A percentile compares a stretch with the other conserved stretches of the same genome.
These are phyloP conservation scores for Knufia fluminis DNA, from an alignment of 2,329 filamentous ascomycete species.

Conservation along the genomic window DNA sequence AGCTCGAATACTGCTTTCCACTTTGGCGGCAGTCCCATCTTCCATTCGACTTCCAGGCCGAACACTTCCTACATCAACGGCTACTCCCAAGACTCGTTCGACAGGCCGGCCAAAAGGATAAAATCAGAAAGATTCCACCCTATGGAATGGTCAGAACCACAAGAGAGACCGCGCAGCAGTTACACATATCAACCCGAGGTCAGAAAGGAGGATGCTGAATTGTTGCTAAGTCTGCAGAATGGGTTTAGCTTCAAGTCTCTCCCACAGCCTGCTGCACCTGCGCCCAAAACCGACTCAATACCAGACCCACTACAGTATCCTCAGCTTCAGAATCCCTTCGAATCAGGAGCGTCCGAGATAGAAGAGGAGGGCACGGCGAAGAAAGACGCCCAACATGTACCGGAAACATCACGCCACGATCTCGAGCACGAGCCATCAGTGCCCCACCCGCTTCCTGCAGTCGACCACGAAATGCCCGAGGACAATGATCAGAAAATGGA, in stretches of 20 bases:
- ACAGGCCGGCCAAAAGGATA: conserved; percentile 51
- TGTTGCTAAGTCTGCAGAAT: conserved; percentile 35
- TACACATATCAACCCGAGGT: conserved; percentile 27
- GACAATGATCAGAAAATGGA: not conserved
- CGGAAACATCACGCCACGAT: not conserved
- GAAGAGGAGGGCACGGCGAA: not conserved
- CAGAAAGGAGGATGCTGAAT: conserved; percentile 40
- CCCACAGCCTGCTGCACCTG: conserved; percentile 61
- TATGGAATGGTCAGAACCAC: conserved; percentile 26
- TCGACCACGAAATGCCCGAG: not conserved
- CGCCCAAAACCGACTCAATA: not conserved
- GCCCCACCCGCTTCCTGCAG: not conserved
- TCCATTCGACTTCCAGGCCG: conserved; percentile 8
- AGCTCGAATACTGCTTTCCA: conserved; percentile 27
- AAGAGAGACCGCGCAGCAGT: conserved; percentile 26
- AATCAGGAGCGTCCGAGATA: not conserved
- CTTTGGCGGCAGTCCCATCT: conserved; percentile 21
- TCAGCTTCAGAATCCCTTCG: not conserved
- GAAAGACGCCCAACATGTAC: not conserved
- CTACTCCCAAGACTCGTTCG: conserved; percentile 25
- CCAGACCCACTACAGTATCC: not conserved
- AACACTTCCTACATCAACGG: conserved; percentile 27
- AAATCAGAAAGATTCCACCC: conserved; percentile 49
- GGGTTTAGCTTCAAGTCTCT: conserved; percentile 32
- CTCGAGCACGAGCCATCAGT: not conserved